A percentile compares a stretch with the other conserved stretches of the same genome.
These are phyloP conservation scores for Thelonectria discophora DNA, from an alignment of 2,329 filamentous ascomycete species.

Conservation along the genomic window DNA sequence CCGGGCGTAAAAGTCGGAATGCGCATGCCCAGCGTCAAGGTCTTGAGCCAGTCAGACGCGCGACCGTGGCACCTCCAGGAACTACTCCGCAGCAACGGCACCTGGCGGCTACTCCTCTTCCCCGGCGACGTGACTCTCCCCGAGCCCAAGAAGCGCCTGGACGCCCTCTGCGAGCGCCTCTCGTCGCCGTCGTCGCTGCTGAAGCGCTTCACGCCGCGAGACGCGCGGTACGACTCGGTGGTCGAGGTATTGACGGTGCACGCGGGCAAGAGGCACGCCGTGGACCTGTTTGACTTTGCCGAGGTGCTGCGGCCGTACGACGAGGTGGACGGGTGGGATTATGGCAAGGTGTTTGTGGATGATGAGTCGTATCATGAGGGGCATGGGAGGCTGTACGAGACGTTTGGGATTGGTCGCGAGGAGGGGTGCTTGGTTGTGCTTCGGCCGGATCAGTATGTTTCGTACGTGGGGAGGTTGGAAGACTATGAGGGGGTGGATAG, in stretches of 20 bases:
- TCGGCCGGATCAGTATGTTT: slow-evolving; percentile 74
- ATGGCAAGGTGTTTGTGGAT: slow-evolving; percentile 66
- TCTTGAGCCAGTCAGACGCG: slow-evolving; percentile 65
- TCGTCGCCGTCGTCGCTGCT: slow-evolving; percentile 39
- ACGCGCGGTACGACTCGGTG: slow-evolving; percentile 39
- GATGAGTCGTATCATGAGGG: slow-evolving; percentile 63
- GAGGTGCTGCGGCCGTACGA: slow-evolving; percentile 52
- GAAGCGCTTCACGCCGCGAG: slow-evolving; percentile 22
- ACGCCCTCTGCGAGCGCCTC: slow-evolving; percentile 36
- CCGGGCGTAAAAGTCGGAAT: slow-evolving; percentile 52
- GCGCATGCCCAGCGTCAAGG: slow-evolving; percentile 67
- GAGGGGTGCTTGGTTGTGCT: slow-evolving; percentile 67
- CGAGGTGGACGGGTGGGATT: slow-evolving; percentile 61
- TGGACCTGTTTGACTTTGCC: slow-evolving; percentile 62
- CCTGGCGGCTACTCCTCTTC: slow-evolving; percentile 69
- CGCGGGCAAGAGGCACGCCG: slow-evolving; percentile 56
- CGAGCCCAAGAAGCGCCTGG: slow-evolving; percentile 43
- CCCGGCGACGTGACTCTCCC: slow-evolving; percentile 62
- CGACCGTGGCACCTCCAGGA: slow-evolving; percentile 68
- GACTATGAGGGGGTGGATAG: slow-evolving; percentile 17
- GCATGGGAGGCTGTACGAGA: slow-evolving; percentile 60
- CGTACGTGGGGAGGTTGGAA: slow-evolving; percentile 29
- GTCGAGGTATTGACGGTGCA: slow-evolving; percentile 72
- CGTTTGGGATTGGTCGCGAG: slow-evolving; percentile 65
- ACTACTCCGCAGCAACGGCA: slow-evolving; percentile 62